Evolutionary conservation across 768 basidiomycete genomes (phyloP).

Genomic region (Agrocybe praecox): DNA sequence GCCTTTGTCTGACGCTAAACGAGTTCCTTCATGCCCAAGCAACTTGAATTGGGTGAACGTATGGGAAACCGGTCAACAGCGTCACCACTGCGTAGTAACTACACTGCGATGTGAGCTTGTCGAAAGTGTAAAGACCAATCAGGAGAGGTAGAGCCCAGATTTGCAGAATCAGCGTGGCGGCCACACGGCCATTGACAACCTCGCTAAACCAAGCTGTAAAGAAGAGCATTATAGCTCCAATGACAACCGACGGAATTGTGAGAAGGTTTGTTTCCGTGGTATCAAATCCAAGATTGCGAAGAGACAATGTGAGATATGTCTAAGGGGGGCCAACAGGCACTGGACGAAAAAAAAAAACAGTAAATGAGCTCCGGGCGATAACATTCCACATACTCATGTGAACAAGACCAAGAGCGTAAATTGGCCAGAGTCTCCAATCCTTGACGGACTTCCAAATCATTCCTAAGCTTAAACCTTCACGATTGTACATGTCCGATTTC

Average conservation of each 20-base stretch:
- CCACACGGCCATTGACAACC: conserved; percentile 55
- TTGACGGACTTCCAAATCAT: conserved; percentile 53
- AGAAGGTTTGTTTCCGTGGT: conserved; percentile 67
- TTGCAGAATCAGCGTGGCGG: conserved; percentile 53
- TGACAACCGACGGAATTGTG: conserved; percentile 57
- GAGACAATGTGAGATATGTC: conserved; percentile 63
- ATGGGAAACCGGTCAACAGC: conserved; percentile 60
- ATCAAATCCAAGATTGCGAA: conserved; percentile 63
- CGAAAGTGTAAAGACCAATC: conserved; percentile 56
- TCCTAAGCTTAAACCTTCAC: conserved; percentile 54
- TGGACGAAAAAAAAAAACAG: conserved; percentile 18
- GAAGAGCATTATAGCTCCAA: conserved; percentile 53
- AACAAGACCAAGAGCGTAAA: conserved; percentile 58
- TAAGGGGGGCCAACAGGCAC: conserved; percentile 64
- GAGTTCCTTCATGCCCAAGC: conserved; percentile 66
- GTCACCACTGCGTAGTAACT: conserved; percentile 55
- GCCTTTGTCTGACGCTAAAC: conserved; percentile 58
- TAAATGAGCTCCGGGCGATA: background rate
- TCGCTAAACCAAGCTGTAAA: conserved; percentile 54
- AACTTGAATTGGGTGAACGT: conserved; percentile 49
- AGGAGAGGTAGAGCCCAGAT: conserved; percentile 67
- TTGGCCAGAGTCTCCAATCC: conserved; percentile 69
- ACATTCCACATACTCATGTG: conserved; percentile 46
- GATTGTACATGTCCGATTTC: conserved; percentile 73
- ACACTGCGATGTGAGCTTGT: conserved; percentile 52